These are phyloP conservation scores for Alternaria incomplexa DNA, from an alignment of 2,329 filamentous ascomycete species.

Conservation along the genomic window DNA sequence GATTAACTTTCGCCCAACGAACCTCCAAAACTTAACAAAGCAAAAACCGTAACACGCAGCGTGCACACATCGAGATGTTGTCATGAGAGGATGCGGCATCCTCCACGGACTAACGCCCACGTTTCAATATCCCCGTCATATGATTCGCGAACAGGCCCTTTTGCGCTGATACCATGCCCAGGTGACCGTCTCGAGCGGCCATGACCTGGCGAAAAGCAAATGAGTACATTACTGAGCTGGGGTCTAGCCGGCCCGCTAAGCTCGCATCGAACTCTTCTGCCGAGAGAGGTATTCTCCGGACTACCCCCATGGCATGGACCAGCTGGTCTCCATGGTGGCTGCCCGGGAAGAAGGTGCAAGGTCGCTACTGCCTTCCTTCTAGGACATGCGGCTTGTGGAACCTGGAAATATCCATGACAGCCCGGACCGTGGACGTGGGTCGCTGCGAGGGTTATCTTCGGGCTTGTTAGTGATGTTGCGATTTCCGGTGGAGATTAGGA, in stretches of 20 bases:
- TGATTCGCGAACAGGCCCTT: background rate
- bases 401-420: background rate
- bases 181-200: background rate
- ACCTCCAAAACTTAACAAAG: background rate
- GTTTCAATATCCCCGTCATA: background rate
- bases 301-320: background rate
- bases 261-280: conserved; percentile 1
- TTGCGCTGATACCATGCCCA: background rate
- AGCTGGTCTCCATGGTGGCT: background rate
- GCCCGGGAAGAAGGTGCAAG: background rate
- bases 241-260: background rate
- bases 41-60: background rate
- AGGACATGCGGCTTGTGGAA: conserved; percentile 1
- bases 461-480: background rate
- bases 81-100: background rate
- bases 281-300: conserved; percentile 4
- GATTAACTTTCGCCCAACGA: background rate
- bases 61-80: background rate
- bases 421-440: conserved; percentile 3
- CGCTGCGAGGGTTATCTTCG: conserved; percentile 4
- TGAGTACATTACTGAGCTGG: background rate
- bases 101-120: background rate
- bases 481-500: conserved; percentile 1
- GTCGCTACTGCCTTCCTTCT: background rate
- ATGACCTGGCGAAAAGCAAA: background rate